Base-by-base conservation (phyloP, 2,329 filamentous ascomycete genomes). In the Botrytis hyacinthi region DNA sequence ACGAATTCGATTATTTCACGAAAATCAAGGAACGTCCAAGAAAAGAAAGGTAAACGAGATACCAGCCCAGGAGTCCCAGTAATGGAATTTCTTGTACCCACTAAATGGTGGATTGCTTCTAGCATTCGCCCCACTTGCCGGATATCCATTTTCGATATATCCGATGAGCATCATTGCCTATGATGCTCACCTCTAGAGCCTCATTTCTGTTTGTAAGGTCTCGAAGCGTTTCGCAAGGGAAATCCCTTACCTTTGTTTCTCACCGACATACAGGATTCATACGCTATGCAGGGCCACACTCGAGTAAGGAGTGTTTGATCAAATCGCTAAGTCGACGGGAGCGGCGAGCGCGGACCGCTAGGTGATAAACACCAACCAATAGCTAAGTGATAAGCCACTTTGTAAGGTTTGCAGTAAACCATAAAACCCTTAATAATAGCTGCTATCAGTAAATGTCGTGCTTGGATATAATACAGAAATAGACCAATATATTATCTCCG, bases 11-110 rank as follows among this genome's bases (percentile, higher is more conserved):
- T 51, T 16, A 37, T 26, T 37, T 12, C 14, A 26, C 16, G 35
- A 68, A 68, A 54, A 68, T 4, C 46, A 68, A 68, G 65, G 44
- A 37, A 51, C 8, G 20, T 18, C 63, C 63, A 32, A 67, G 32
- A 67, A 29, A 22, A 48, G 44, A 51, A 29, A 37, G 3, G 22
- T 14, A 40, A 51, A 44, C 63, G 44, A 67, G 16, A 29, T 10
- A 44, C 35, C 46, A 54, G 12, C 37, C 46, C 46, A 40, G 29
- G 22, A 18, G 22, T 37, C 32, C 22, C 32, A 3, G 26, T 40
- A 29, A n/a, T 68, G 46, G 46, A 37, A 54, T 3, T 22, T 40
- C 5, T n/a, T 20, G 26, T 51, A 26, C 32, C 46, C 46, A 40
- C 14, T 51, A 6, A 54, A 68, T 29, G 16, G 32, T 54, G 65